A percentile compares a stretch with the other conserved stretches of the same genome.
These are phyloP conservation scores for Neoboletus subvelutipes DNA, from an alignment of 768 basidiomycete genomes.

Conservation along the genomic window DNA sequence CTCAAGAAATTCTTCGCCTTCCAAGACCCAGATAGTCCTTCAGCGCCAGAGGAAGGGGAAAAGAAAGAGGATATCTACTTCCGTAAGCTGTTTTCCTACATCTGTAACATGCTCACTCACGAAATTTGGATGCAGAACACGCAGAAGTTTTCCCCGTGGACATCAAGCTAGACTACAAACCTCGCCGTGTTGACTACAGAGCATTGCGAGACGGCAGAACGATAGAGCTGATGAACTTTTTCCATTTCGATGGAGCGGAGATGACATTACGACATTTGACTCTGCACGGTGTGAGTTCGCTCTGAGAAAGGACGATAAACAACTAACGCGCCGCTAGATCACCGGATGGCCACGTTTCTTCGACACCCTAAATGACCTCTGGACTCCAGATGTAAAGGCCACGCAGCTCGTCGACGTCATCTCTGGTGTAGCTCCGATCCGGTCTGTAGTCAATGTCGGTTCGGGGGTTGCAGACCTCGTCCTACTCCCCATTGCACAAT, in stretches of 20 bases:
- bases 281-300: slow-evolving; percentile 73
- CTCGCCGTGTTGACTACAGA: slow-evolving; percentile 91
- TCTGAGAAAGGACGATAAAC: background rate
- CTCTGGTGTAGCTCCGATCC: slow-evolving; percentile 93
- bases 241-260: slow-evolving; percentile 98
- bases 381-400: slow-evolving; percentile 99
- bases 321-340: slow-evolving; percentile 53
- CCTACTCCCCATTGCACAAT: slow-evolving; percentile 93
- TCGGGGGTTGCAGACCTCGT: slow-evolving; percentile 96
- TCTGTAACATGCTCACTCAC: slow-evolving; percentile 7
- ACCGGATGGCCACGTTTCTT: slow-evolving; percentile 91
- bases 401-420: slow-evolving; percentile 97
- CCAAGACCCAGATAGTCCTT: slow-evolving; percentile 53
- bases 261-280: slow-evolving; percentile 96
- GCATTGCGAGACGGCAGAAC: slow-evolving; percentile 88
- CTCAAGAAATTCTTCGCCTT: slow-evolving; percentile 96
- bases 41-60: slow-evolving; percentile 32
- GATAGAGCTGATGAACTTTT: slow-evolving; percentile 99
- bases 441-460: slow-evolving; percentile 96
- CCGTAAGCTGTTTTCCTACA: slow-evolving; percentile 47
- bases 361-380: slow-evolving; percentile 92
- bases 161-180: slow-evolving; percentile 97
- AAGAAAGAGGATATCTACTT: slow-evolving; percentile 60
- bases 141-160: slow-evolving; percentile 95
- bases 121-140: slow-evolving; percentile 53